A percentile compares a stretch with the other conserved stretches of the same genome.
Conservation (phyloP, 352 stramenopile species). For the Globisporangium heterothallicum region DNA sequence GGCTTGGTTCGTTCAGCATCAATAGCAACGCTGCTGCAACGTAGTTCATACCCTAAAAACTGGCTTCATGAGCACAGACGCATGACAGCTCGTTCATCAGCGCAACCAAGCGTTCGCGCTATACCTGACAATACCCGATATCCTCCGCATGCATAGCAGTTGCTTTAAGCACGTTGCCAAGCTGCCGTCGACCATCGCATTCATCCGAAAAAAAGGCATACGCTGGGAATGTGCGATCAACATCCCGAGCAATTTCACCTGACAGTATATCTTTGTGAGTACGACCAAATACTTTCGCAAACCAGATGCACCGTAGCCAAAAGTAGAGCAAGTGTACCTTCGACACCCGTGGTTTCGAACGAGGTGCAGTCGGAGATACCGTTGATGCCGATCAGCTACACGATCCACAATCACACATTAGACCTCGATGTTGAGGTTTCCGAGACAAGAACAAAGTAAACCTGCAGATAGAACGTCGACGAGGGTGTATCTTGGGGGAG, state of each 20-base stretch:
- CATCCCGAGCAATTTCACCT: constrained; percentile 74
- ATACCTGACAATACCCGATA: constrained; percentile 78
- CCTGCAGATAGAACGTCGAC: constrained; percentile 25
- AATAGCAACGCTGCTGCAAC: constrained; percentile 60
- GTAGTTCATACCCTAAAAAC: constrained; percentile 87
- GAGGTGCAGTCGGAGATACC: constrained; percentile 26
- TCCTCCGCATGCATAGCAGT: constrained; percentile 41
- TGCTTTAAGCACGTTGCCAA: constrained; percentile 75
- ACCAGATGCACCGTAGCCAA: background rate
- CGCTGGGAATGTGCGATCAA: constrained; percentile 66
- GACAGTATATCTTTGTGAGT: background rate
- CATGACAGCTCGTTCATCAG: too few relatives aligned
- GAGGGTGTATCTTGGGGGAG: constrained; percentile 5
- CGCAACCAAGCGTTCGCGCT: too few relatives aligned
- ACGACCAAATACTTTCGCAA: background rate
- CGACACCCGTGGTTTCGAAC: constrained; percentile 47
- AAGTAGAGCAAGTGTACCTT: too few relatives aligned
- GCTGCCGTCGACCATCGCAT: constrained; percentile 42
- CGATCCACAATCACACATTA: too few relatives aligned
- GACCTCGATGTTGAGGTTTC: too few relatives aligned
- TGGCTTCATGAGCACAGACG: too few relatives aligned
- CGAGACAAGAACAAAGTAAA: too few relatives aligned
- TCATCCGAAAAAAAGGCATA: constrained; percentile 44
- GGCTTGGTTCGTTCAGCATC: constrained; percentile 21
- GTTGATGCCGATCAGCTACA: constrained; percentile 36